A percentile compares a stretch with the other conserved stretches of the same genome.
These are phyloP conservation scores for Clarireedia sp. DNA, from an alignment of 2,329 filamentous ascomycete species.

Conservation along the genomic window DNA sequence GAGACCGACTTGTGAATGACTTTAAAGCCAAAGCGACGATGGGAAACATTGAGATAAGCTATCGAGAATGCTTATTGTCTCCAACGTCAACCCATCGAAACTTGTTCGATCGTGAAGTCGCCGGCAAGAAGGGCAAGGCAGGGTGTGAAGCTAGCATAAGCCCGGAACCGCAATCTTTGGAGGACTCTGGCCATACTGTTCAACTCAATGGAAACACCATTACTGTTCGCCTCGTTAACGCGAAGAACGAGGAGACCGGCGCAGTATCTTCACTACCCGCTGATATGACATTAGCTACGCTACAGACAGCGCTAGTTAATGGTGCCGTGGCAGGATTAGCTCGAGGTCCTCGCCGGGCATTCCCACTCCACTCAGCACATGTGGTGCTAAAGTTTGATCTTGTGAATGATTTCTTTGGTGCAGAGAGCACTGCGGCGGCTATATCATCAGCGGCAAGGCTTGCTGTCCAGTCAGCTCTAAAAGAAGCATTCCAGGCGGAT, in stretches of 20 bases:
- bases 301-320: slow-evolving; percentile 57
- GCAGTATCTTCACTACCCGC: slow-evolving; percentile 40
- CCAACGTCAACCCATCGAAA: slow-evolving; percentile 49
- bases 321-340: slow-evolving; percentile 78
- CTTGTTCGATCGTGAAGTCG: slow-evolving; percentile 70
- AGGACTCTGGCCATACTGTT: slow-evolving; percentile 35
- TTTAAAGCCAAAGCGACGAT: slow-evolving; percentile 81
- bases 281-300: slow-evolving; percentile 40
- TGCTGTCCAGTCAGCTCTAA: slow-evolving; percentile 63
- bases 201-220: slow-evolving; percentile 66
- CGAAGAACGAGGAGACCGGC: slow-evolving; percentile 28
- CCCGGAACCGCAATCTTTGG: slow-evolving; percentile 42
- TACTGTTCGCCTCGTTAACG: slow-evolving; percentile 38
- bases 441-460: slow-evolving; percentile 59
- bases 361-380: slow-evolving; percentile 69
- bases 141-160: slow-evolving; percentile 62
- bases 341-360: slow-evolving; percentile 71
- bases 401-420: slow-evolving; percentile 53
- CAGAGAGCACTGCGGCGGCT: slow-evolving; percentile 58
- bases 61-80: slow-evolving; percentile 70
- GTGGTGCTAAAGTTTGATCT: slow-evolving; percentile 65
- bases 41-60: slow-evolving; percentile 89
- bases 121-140: slow-evolving; percentile 71
- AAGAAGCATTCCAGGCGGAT: slow-evolving; percentile 46
- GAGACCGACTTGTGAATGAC: slow-evolving; percentile 79